Base-by-base conservation (phyloP, 1,284 basidiomycete species). In the Trichosporon coremiiforme region DNA sequence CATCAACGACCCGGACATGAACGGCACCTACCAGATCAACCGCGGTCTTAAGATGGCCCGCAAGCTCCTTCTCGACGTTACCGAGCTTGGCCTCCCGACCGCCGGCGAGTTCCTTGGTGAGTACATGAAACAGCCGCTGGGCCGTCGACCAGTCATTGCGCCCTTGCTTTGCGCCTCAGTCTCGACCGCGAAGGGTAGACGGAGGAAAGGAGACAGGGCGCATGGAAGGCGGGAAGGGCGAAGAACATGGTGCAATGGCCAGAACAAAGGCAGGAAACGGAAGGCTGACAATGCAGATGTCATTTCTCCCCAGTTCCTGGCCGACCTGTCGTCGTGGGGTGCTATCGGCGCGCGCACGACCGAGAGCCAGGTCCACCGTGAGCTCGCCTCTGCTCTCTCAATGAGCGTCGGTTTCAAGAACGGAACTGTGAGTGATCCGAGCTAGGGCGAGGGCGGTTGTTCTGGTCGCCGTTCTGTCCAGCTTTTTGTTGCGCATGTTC, bases 271-370 rank as follows among this genome's bases (percentile, higher is more conserved):
- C 13, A 29, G 8, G 25, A n/a, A 35, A 60, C n/a, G 10, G 29
- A 60, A 17, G 29, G 29, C 57, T 60, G 31, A 60, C 57, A 60
- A 7, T 57, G 29, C 36, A 36, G 62, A 41, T 38, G 62, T 36
- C 66, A 95, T 95, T 75, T 94, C 92, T 0, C 94, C 93, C 0
- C 86, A 87, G 82, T 88, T 85, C 84, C 84, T 86, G 53, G 85
- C 86, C 66, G 88, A 89, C 78, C 82, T 97, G 68, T 91, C 91
- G 79, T 93, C 93, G 66, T 99, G 96, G 96, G 96, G 96, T 65
- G 96, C 96, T 5, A 98, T 98, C 74, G 96, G 96, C 57, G 96
- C 97, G 1, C 88, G 96, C 68, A 99, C 96, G 15, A 99, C 96
- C 68, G 92, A 97, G 84, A 92, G 90, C 4, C 95, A 97, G 82